Evolutionary conservation across 176 grass and related monocot species (phyloP).

Genomic region (Calamus simplicifolius): DNA sequence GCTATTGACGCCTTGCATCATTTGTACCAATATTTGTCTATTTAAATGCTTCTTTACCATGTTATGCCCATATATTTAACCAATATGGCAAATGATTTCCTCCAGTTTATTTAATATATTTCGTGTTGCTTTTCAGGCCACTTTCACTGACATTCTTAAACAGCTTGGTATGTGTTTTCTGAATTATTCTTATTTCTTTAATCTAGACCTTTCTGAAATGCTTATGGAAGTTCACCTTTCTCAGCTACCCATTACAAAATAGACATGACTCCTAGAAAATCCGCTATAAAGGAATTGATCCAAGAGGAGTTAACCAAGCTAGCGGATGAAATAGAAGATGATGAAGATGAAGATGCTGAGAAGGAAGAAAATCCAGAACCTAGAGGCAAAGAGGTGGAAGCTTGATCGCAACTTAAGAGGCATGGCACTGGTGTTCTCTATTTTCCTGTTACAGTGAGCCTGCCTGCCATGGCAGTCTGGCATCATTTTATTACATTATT

Average conservation of each 20-base stretch:
- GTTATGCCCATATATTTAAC: too few relatives aligned
- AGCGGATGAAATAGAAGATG: conserved; percentile 39
- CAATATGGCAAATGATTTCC: not conserved
- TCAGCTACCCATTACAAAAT: conserved; percentile 57
- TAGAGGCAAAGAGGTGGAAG: not conserved
- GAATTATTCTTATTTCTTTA: not conserved
- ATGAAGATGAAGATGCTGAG: conserved; percentile 11
- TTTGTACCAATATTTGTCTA: too few relatives aligned
- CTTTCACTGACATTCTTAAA: conserved; percentile 78
- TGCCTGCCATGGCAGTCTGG: not conserved
- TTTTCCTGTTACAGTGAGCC: not conserved
- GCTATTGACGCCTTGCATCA: too few relatives aligned
- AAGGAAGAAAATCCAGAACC: conserved; percentile 11
- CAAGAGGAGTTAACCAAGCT: conserved; percentile 62
- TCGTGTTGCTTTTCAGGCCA: conserved; percentile 45
- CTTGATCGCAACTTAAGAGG: not conserved
- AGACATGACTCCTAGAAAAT: conserved; percentile 54
- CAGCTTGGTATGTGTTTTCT: conserved; percentile 50
- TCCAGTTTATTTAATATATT: not conserved
- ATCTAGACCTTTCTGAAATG: not conserved
- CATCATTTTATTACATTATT: not conserved
- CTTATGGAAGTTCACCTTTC: not conserved
- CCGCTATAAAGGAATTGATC: conserved; percentile 58
- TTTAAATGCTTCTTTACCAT: too few relatives aligned
- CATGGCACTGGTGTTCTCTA: too few relatives aligned